phyloP scores from a whole-genome alignment of 352 stramenopile species.

The Phytophthora citrophthora region DNA sequence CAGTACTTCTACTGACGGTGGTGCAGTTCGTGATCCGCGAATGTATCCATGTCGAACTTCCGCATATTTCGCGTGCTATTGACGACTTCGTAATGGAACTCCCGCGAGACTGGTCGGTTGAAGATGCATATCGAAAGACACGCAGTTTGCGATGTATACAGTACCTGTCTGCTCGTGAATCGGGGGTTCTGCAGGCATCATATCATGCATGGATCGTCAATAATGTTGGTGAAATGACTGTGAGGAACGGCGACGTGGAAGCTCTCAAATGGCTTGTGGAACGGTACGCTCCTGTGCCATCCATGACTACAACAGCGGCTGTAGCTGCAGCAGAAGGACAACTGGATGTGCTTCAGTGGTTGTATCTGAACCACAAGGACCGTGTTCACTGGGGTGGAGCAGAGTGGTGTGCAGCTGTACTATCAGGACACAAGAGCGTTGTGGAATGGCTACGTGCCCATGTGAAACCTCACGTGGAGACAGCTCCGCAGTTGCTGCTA shows the following conservation, averaged over 20 bases:
- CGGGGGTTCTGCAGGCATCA: not conserved
- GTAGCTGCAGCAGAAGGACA: slow-evolving; percentile 4
- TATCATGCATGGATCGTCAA: slow-evolving; percentile 22
- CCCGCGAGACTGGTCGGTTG: slow-evolving; percentile 9
- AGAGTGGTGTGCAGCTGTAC: slow-evolving; percentile 24
- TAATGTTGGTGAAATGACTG: slow-evolving; percentile 13
- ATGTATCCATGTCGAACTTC: slow-evolving; percentile 15
- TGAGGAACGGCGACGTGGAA: slow-evolving; percentile 13
- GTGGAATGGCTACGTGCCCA: slow-evolving; percentile 15
- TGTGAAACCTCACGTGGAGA: slow-evolving; percentile 8
- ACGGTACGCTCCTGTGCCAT: slow-evolving; percentile 8
- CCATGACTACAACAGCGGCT: slow-evolving; percentile 5
- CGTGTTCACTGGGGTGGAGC: slow-evolving; percentile 24
- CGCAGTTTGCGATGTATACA: slow-evolving; percentile 26
- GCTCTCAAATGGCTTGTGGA: slow-evolving; percentile 16
- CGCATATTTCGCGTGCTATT: slow-evolving; percentile 15
- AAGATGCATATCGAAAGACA: slow-evolving; percentile 19
- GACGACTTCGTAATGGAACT: slow-evolving; percentile 17
- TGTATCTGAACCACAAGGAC: slow-evolving; percentile 6
- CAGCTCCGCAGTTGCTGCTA: slow-evolving; percentile 14
- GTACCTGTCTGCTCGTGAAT: slow-evolving; percentile 9
- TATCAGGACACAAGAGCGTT: slow-evolving; percentile 2
- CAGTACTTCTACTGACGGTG: slow-evolving; percentile 4
- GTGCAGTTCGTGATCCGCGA: slow-evolving; percentile 21
- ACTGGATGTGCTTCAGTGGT: slow-evolving; percentile 19